Evolutionary conservation across 768 basidiomycete genomes (phyloP).

Genomic region (Tylopilus subfusipes): DNA sequence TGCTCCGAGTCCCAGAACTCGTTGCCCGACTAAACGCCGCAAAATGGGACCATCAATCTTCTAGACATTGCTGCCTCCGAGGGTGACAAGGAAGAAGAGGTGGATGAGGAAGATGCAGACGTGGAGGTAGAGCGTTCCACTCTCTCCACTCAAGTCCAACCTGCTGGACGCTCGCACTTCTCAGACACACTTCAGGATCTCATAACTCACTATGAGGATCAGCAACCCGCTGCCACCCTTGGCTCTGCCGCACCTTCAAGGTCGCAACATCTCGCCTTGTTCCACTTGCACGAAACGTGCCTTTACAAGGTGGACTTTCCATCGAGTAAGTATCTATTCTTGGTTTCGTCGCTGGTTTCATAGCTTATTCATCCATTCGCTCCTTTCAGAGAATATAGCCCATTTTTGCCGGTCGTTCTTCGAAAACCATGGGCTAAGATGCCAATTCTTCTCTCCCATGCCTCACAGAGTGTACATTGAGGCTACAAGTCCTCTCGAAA

Average conservation of each 20-base stretch:
- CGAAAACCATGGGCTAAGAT: neutral
- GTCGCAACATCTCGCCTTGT: too few relatives aligned
- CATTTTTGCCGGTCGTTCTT: too few relatives aligned
- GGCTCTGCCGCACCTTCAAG: too few relatives aligned
- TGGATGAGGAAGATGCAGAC: neutral
- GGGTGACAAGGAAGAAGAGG: neutral
- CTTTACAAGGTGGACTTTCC: too few relatives aligned
- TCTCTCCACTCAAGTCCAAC: neutral
- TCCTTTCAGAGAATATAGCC: too few relatives aligned
- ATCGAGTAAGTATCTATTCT: too few relatives aligned
- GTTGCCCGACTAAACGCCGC: neutral
- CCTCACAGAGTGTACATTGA: neutral
- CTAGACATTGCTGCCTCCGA: neutral
- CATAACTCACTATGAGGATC: neutral
- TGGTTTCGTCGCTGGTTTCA: too few relatives aligned
- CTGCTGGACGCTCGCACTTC: neutral
- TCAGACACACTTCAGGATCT: neutral
- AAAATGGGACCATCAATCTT: neutral
- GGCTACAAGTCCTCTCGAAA: too few relatives aligned
- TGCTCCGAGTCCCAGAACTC: neutral
- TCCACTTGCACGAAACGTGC: too few relatives aligned
- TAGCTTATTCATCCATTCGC: too few relatives aligned
- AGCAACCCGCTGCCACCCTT: too few relatives aligned
- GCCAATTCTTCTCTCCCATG: neutral
- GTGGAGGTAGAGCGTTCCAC: neutral